phyloP scores from a whole-genome alignment of 345 rosid genomes.

The Linum usitatissimum region DNA sequence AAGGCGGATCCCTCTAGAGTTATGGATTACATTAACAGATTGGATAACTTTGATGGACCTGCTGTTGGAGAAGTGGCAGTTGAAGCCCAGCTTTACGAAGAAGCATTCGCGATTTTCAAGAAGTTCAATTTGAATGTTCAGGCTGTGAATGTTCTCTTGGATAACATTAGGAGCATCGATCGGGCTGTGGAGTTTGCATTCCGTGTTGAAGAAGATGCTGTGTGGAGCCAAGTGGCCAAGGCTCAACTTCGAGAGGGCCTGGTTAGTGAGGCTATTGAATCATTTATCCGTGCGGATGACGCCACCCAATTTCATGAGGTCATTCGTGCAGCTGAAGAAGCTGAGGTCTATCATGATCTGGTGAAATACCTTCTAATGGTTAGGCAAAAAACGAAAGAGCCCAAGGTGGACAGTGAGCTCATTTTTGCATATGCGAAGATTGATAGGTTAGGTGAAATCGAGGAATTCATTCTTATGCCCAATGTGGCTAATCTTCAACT shows the following conservation, averaged over 20 bases:
- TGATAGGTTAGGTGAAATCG: conserved; percentile 74
- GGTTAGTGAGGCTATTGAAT: conserved; percentile 93
- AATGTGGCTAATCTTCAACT: conserved; percentile 91
- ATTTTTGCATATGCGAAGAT: conserved; percentile 92
- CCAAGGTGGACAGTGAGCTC: conserved; percentile 90
- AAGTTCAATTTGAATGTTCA: conserved; percentile 73
- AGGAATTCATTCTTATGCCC: conserved; percentile 95
- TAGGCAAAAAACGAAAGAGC: conserved; percentile 90
- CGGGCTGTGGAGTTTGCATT: conserved; percentile 94
- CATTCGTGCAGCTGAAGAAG: conserved; percentile 65
- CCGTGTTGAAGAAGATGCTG: conserved; percentile 94
- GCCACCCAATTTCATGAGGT: conserved; percentile 71
- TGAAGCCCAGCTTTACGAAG: conserved; percentile 79
- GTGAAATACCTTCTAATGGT: conserved; percentile 94
- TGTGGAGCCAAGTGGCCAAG: conserved; percentile 95
- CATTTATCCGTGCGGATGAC: conserved; percentile 90
- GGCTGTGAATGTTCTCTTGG: conserved; percentile 63
- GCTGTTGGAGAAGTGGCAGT: conserved; percentile 96
- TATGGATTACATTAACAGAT: conserved; percentile 91
- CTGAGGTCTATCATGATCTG: conserved; percentile 81
- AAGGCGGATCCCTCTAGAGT: conserved; percentile 96
- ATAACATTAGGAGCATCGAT: conserved; percentile 59
- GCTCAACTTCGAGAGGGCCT: conserved; percentile 92
- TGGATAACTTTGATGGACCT: conserved; percentile 97
- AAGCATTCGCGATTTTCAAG: conserved; percentile 76